Conservation (phyloP, 495 filamentous ascomycete genomes). For the Talaromyces liani region DNA sequence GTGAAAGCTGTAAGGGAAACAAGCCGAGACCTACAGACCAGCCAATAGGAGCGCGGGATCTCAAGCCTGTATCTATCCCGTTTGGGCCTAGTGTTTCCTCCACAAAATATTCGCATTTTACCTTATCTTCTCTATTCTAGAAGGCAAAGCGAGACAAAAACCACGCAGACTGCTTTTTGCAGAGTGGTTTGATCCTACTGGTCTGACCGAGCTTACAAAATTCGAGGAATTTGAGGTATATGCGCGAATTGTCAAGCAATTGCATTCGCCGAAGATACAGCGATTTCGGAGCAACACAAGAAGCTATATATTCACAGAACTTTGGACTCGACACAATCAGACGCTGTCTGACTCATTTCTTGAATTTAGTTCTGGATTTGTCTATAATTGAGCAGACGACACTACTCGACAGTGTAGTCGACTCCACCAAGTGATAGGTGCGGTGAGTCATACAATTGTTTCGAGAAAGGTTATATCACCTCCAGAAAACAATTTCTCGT, state of each 20-base stretch:
- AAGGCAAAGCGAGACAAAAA: not conserved
- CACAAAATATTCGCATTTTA: not conserved
- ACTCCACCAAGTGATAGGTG: not conserved
- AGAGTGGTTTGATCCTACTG: not conserved
- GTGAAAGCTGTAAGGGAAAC: not conserved
- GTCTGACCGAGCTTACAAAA: not conserved
- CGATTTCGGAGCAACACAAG: not conserved
- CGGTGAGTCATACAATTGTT: not conserved
- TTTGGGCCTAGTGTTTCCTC: not conserved
- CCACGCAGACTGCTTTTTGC: not conserved
- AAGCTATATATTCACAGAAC: not conserved
- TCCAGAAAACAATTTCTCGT: not conserved
- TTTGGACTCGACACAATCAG: not conserved
- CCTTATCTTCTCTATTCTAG: not conserved
- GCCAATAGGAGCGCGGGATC: not conserved
- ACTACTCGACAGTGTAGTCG: not conserved
- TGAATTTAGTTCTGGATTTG: not conserved
- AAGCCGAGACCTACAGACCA: not conserved
- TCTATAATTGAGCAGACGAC: not conserved
- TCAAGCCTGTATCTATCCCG: not conserved
- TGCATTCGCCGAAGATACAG: not conserved
- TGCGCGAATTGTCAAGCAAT: conserved; percentile 4
- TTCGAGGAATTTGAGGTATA: not conserved
- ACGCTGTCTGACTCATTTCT: not conserved
- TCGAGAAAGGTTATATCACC: not conserved